These are phyloP conservation scores for Piloderma croceum DNA, from an alignment of 768 basidiomycete species.

Conservation along the genomic window DNA sequence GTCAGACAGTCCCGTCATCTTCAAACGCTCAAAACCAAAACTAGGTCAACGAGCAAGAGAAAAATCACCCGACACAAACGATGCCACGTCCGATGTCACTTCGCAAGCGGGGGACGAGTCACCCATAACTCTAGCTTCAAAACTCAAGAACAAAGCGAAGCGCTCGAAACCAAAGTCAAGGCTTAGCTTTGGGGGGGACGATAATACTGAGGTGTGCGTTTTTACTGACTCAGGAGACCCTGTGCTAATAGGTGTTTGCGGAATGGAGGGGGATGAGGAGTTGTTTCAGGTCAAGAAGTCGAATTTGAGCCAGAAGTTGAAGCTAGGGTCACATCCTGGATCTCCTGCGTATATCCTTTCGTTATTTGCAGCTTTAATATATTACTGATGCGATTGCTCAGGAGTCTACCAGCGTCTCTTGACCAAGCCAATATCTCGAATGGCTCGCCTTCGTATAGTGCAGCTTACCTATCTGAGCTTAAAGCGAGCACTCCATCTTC, in stretches of 20 bases:
- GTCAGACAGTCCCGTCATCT: constrained; percentile 12
- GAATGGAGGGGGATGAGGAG: constrained; percentile 56
- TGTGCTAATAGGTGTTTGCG: constrained; percentile 20
- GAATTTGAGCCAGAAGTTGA: constrained; percentile 60
- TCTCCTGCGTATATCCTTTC: constrained; percentile 1
- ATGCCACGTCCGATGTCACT: constrained; percentile 7
- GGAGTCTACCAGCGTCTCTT: constrained; percentile 41
- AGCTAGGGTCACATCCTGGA: constrained; percentile 49
- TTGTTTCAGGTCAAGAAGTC: constrained; percentile 80
- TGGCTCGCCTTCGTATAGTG: constrained; percentile 56
- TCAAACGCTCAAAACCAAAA: constrained; percentile 40
- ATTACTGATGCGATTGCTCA: too few species aligned
- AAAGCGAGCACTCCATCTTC: constrained; percentile 69
- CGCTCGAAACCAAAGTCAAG: constrained; percentile 59
- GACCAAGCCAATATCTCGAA: constrained; percentile 52
- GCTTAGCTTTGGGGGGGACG: constrained; percentile 72
- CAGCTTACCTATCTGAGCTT: constrained; percentile 68
- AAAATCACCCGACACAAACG: constrained; percentile 30
- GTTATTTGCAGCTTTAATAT: constrained; percentile 11
- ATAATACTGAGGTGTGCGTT: constrained; percentile 43
- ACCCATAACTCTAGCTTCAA: constrained; percentile 55
- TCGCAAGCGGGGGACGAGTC: constrained; percentile 33
- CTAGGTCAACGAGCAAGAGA: constrained; percentile 30
- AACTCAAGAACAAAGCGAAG: constrained; percentile 68
- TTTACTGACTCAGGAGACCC: constrained; percentile 5